A percentile compares a stretch with the other conserved stretches of the same genome.
Evolutionary conservation across 352 stramenopile species (phyloP).

Genomic region (Nothophytophthora sp.): DNA sequence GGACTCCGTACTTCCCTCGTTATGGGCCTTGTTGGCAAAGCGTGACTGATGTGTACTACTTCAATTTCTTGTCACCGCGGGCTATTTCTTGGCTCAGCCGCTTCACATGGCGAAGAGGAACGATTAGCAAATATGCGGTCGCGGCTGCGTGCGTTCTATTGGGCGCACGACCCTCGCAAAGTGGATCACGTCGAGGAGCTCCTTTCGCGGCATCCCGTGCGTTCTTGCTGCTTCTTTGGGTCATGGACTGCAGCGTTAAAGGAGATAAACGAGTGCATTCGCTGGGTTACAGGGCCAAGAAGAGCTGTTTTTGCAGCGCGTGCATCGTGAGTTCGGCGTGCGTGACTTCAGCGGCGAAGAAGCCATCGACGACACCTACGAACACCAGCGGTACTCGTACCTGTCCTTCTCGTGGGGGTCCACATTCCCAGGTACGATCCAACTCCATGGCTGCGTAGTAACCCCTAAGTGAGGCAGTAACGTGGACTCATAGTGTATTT

Average conservation of each 20-base stretch:
- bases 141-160: constrained; percentile 67
- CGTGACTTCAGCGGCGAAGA: constrained; percentile 70
- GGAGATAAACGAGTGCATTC: not conserved
- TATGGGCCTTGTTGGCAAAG: no score
- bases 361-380: constrained; percentile 75
- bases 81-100: not conserved
- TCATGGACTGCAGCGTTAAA: not conserved
- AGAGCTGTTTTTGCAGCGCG: constrained; percentile 55
- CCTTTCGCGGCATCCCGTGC: constrained; percentile 41
- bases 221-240: not conserved
- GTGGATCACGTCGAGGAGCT: constrained; percentile 67
- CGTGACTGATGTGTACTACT: no score
- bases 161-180: constrained; percentile 69
- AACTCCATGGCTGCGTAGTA: not conserved
- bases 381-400: constrained; percentile 84
- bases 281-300: constrained; percentile 41
- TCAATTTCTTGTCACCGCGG: not conserved
- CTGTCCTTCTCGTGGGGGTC: constrained; percentile 75
- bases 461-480: not conserved
- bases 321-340: constrained; percentile 66
- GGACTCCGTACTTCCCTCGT: no score
- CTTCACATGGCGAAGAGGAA: constrained; percentile 14
- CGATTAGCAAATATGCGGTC: constrained; percentile 23
- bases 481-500: not conserved
- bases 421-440: constrained; percentile 44